Evolutionary conservation across 768 basidiomycete species (phyloP), one percentile per base, ranked within the genome.

Genomic region (Naganishia antarctica): DNA sequence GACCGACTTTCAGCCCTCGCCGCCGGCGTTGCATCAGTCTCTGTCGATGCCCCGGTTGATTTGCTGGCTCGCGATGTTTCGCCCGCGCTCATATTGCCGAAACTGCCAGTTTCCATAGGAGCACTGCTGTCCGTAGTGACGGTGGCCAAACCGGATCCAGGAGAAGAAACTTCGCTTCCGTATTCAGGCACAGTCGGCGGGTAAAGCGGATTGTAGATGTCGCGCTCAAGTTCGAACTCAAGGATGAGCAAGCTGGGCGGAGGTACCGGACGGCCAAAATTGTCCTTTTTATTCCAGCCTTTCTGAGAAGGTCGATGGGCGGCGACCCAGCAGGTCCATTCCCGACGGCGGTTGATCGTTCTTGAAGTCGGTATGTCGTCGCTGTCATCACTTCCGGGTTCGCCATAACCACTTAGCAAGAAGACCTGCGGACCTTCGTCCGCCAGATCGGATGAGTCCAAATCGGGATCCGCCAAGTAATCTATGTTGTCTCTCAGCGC

Each of bases 191-290:
- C 44, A 0, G 69, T 43, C 28, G 31, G 44, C 21, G 84, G 84
- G 72, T 86, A 87, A 4, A 89, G 76, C 0, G 89, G 89, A 67
- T 90, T 90, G 70, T 85, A 76, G 0, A 70, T 68, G 72, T 90
- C 89, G 31, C 79, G 76, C 72, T 89, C 88, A 25, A 89, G 81
- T 73, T 91, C 90, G 67, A 90, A 87, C 73, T 91, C 89, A 75
- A 90, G 81, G 26, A 89, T 80, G 67, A 89, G 83, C 50, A 86
- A 72, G 61, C 75, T 78, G 12, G 73, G 73, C 5, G 66, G 47
- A 41, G 70, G 46, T 59, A 72, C n/a, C 78, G 6, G 85, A 83
- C 71, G 84, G 84, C 86, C 88, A 5, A 68, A 28, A 13, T 63
- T 66, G 50, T 75, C 76, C 15, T 66, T 65, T 34, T 71, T 70